phyloP scores from a whole-genome alignment of 441 rosid genomes.

The Erysimum cheiri region DNA sequence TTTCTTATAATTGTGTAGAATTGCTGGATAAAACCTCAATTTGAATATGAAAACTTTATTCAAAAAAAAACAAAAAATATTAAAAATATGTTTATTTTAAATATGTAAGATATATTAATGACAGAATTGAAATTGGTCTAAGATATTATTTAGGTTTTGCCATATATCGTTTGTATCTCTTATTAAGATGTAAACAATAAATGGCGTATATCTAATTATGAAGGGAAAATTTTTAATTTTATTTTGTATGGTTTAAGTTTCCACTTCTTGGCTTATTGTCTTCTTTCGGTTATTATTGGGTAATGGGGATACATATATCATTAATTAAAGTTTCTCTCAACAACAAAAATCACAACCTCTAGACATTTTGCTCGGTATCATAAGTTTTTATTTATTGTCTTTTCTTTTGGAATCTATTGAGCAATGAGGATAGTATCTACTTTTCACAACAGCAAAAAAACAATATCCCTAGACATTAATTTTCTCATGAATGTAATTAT shows the following conservation, averaged over 20 bases:
- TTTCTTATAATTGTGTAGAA: too few species aligned
- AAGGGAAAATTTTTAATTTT: not conserved
- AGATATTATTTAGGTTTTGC: not conserved
- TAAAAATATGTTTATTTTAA: not conserved
- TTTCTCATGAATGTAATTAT: not conserved
- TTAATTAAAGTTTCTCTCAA: too few species aligned
- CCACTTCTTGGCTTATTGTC: too few species aligned
- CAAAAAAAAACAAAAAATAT: too few species aligned
- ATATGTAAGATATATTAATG: not conserved
- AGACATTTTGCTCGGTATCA: not conserved
- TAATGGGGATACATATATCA: too few species aligned
- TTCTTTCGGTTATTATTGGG: too few species aligned
- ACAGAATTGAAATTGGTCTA: not conserved
- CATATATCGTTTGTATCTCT: not conserved
- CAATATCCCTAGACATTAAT: not conserved
- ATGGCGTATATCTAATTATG: not conserved
- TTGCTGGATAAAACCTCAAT: not conserved
- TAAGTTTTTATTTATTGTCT: not conserved
- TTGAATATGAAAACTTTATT: not conserved
- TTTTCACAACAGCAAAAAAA: not conserved
- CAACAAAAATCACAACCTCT: too few species aligned
- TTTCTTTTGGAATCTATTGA: not conserved
- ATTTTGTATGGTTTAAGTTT: too few species aligned
- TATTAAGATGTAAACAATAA: not conserved
- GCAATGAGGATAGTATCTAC: not conserved